These are phyloP conservation scores for Aspergillus cavernicola DNA, from an alignment of 495 filamentous ascomycete genomes.

Conservation along the genomic window DNA sequence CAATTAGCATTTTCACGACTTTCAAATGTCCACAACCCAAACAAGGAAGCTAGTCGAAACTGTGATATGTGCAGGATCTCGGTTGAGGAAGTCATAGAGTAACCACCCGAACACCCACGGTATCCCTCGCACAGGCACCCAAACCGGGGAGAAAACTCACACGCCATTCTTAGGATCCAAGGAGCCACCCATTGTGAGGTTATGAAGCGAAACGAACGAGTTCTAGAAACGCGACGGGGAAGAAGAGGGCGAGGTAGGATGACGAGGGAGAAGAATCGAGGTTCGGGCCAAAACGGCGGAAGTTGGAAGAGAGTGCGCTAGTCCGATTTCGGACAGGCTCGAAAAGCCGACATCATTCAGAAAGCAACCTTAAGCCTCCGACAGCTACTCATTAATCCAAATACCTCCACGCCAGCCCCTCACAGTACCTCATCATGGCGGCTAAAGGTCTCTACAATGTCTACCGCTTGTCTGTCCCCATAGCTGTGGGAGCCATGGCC, in stretches of 20 bases:
- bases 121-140: not conserved
- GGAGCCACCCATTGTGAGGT: slow-evolving; percentile 63
- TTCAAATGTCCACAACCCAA: not conserved
- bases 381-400: slow-evolving; percentile 6
- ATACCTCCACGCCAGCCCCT: slow-evolving; percentile 13
- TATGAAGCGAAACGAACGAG: slow-evolving; percentile 21
- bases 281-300: slow-evolving; percentile 30
- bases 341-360: slow-evolving; percentile 38
- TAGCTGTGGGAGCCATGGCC: slow-evolving; percentile 57
- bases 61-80: not conserved
- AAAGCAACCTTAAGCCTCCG: slow-evolving; percentile 8
- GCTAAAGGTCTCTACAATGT: slow-evolving; percentile 54
- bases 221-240: slow-evolving; percentile 21
- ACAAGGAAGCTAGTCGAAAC: not conserved
- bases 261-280: slow-evolving; percentile 26
- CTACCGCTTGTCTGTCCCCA: slow-evolving; percentile 70
- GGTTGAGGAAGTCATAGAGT: slow-evolving; percentile 5
- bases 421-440: slow-evolving; percentile 49
- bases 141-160: slow-evolving; percentile 52
- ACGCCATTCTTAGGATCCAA: slow-evolving; percentile 62
- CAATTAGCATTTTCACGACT: slow-evolving; percentile 23
- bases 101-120: slow-evolving; percentile 7
- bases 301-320: slow-evolving; percentile 34
- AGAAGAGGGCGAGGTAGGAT: slow-evolving; percentile 23
- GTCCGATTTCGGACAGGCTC: slow-evolving; percentile 41